A percentile compares a stretch with the other conserved stretches of the same genome.
Evolutionary conservation across 73 alveolate genomes (phyloP).

Genomic region (Paramecium biaurelia): DNA sequence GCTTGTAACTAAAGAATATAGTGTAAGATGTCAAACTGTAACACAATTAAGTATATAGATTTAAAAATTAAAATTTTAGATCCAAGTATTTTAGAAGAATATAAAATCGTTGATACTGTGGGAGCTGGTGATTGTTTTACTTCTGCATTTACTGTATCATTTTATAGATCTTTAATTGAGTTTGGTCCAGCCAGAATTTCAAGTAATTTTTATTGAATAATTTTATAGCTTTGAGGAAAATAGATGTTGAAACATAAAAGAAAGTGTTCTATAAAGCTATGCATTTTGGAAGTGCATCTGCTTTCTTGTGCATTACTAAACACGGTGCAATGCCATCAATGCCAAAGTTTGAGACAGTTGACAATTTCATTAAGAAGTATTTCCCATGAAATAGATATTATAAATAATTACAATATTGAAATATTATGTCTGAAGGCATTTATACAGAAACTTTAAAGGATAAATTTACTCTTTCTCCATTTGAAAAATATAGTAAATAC

Average conservation of each 20-base stretch:
- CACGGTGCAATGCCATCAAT: constrained; percentile 73
- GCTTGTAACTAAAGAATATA: constrained; percentile 39
- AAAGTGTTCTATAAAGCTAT: constrained; percentile 54
- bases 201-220: neutral
- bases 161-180: constrained; percentile 33
- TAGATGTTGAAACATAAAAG: constrained; percentile 8
- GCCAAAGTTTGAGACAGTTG: constrained; percentile 64
- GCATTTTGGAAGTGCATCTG: constrained; percentile 72
- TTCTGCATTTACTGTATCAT: constrained; percentile 58
- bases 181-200: neutral
- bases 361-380: neutral
- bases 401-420: neutral
- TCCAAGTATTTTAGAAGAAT: constrained; percentile 48
- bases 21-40: constrained; percentile 31
- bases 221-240: neutral
- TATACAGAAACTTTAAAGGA: constrained; percentile 35
- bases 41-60: neutral
- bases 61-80: neutral
- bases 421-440: neutral
- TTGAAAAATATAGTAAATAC: neutral
- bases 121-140: constrained; percentile 80
- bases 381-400: constrained; percentile 24
- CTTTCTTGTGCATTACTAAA: constrained; percentile 62
- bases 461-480: constrained; percentile 19
- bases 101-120: constrained; percentile 66